phyloP scores from a whole-genome alignment of 208 protist species.

The Wallacemonas sp. region DNA sequence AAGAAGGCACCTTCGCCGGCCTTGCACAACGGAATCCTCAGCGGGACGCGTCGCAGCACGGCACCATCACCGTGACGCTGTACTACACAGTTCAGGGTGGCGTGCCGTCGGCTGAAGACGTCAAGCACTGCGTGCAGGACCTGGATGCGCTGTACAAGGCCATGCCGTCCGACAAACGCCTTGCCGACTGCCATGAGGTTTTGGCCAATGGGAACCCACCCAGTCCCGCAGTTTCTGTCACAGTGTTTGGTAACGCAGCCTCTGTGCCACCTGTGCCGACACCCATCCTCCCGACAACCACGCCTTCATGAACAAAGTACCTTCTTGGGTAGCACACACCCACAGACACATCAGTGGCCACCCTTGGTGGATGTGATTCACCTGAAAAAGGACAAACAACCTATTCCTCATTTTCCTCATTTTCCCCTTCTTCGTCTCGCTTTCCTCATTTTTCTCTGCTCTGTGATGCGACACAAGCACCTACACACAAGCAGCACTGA shows the following conservation, averaged over 20 bases:
- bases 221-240: not conserved
- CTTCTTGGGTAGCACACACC: not conserved
- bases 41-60: not conserved
- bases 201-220: not conserved
- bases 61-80: not conserved
- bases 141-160: slow-evolving; percentile 1
- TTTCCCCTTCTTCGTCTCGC: not conserved
- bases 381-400: too few species aligned
- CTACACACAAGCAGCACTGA: too few species aligned
- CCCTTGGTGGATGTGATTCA: not conserved
- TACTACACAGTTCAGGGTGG: not conserved
- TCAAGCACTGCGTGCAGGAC: not conserved
- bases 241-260: not conserved
- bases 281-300: not conserved
- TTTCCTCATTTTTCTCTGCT: not conserved
- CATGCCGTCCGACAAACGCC: slow-evolving; percentile 1
- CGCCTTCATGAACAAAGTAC: not conserved
- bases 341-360: not conserved
- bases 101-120: not conserved
- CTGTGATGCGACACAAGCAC: too few species aligned
- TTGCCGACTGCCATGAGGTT: not conserved
- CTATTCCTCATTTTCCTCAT: not conserved
- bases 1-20: not conserved
- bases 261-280: not conserved
- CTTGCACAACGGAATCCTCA: not conserved